These are phyloP conservation scores for Aspergillus sp. DNA, from an alignment of 2,329 filamentous ascomycete genomes.

Conservation along the genomic window DNA sequence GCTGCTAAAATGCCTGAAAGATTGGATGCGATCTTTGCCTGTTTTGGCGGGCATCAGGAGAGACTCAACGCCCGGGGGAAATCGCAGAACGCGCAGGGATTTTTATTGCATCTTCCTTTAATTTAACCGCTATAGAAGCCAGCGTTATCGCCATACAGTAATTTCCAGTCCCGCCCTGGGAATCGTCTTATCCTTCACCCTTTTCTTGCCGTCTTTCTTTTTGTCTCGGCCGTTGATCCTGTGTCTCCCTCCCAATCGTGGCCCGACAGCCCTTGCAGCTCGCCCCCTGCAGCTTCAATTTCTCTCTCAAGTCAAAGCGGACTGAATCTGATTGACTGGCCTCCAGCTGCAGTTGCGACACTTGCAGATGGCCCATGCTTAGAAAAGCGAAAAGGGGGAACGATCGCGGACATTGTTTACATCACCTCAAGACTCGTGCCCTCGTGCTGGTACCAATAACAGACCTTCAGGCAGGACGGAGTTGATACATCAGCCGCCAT, in stretches of 20 bases:
- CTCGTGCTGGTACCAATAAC: conserved; percentile 1
- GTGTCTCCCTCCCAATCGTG: background rate
- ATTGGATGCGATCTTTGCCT: conserved; percentile 4
- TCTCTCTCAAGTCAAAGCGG: background rate
- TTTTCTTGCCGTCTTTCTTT: background rate
- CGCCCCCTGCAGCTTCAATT: conserved; percentile 10
- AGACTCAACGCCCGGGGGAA: background rate
- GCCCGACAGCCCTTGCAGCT: conserved; percentile 3
- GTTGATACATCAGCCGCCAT: conserved; percentile 5
- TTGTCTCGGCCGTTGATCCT: background rate
- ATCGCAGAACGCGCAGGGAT: background rate
- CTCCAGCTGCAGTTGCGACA: background rate
- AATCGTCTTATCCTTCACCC: background rate
- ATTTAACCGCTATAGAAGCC: background rate
- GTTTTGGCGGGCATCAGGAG: conserved; percentile 6
- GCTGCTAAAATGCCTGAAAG: background rate
- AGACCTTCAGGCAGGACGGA: background rate
- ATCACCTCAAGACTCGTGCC: background rate
- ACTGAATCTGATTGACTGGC: background rate
- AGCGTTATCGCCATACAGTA: background rate
- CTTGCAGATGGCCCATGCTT: conserved; percentile 7
- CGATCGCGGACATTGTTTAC: background rate
- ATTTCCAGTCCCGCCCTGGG: background rate
- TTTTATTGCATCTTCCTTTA: background rate
- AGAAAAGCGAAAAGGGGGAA: conserved; percentile 8